phyloP scores from a whole-genome alignment of 371 early-diverging fungal species.

The Parasitella parasitica region DNA sequence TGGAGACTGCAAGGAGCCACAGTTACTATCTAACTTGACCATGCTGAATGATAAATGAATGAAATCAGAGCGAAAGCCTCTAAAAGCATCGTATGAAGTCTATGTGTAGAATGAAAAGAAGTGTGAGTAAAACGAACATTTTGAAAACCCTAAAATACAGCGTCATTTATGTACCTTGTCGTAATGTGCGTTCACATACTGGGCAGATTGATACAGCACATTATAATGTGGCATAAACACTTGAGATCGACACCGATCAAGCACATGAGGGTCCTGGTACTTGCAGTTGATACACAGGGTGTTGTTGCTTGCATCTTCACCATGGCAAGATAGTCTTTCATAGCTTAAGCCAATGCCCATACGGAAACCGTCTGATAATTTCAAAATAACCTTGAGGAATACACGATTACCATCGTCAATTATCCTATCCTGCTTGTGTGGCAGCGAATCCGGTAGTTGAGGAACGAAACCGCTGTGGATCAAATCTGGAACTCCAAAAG shows the following conservation, averaged over 20 bases:
- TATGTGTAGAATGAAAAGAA: slow-evolving; percentile 5
- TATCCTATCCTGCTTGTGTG: neutral
- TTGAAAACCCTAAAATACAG: neutral
- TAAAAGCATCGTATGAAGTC: slow-evolving; percentile 57
- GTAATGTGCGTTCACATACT: slow-evolving; percentile 27
- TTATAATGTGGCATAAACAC: slow-evolving; percentile 43
- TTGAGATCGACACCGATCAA: slow-evolving; percentile 6
- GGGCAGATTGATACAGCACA: slow-evolving; percentile 37
- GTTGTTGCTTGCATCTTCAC: neutral
- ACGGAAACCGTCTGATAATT: slow-evolving; percentile 44
- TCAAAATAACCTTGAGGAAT: slow-evolving; percentile 42
- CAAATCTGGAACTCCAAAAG: slow-evolving; percentile 36
- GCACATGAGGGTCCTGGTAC: too few species aligned
- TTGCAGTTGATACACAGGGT: neutral
- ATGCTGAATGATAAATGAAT: slow-evolving; percentile 64
- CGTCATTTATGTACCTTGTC: slow-evolving; percentile 30
- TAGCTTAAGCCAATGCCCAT: slow-evolving; percentile 51
- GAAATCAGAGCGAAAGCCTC: slow-evolving; percentile 65
- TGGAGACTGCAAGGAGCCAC: neutral
- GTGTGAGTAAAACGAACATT: neutral
- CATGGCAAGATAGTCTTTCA: slow-evolving; percentile 18
- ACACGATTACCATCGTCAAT: neutral
- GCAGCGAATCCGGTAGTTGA: slow-evolving; percentile 4
- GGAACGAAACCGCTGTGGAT: slow-evolving; percentile 14
- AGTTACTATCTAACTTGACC: slow-evolving; percentile 12